Base-by-base conservation (phyloP, 2,329 filamentous ascomycete species). In the Pseudogymnoascus sp. region DNA sequence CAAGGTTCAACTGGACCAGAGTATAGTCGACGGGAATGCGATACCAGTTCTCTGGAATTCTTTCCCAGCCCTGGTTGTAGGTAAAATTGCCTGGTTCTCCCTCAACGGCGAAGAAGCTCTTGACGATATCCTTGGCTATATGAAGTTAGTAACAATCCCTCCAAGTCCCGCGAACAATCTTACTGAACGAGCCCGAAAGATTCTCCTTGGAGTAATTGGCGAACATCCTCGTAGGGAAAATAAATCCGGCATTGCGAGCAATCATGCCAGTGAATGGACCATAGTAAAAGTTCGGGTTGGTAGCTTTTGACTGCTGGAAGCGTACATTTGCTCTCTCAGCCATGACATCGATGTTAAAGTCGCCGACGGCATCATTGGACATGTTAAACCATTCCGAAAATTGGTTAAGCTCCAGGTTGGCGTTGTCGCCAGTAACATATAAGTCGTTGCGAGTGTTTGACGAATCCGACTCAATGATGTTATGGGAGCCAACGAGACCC, bases 271-370 rank as follows among this genome's bases (percentile, higher is more conserved):
- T 81, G 62, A 79, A 77, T 1, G 81, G 82, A 0, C 80, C 80
- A 53, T 79, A 82, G 71, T 80, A 84, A 69, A 82, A 82, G 53
- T 80, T 73, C 0, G 81, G 80, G 68, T 84, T 84, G 11, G 74
- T 77, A 16, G 72, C 70, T 6, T 82, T 76, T 50, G 75, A 78
- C 66, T 83, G 72, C 6, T 79, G 65, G 68, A 79, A 81, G 4
- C 80, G 76, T 21, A 74, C 69, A 14, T 73, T 73, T 6, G 67
- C 66, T 46, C 61, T 65, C 4, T 66, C 37, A 18, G 62, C 62
- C 14, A 71, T 66, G 46, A 64, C 28, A 46, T 68, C 66, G 38
- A 71, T 62, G 44, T 65, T 63, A 28, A 61, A 64, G 62, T 67
- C 61, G 23, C 65, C 62, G 31, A 60, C 62, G 21, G 64, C 62